Evolutionary conservation across 257 asterid species (phyloP), one percentile per base, ranked within the genome.

Genomic region (Gardenia jasminoides): DNA sequence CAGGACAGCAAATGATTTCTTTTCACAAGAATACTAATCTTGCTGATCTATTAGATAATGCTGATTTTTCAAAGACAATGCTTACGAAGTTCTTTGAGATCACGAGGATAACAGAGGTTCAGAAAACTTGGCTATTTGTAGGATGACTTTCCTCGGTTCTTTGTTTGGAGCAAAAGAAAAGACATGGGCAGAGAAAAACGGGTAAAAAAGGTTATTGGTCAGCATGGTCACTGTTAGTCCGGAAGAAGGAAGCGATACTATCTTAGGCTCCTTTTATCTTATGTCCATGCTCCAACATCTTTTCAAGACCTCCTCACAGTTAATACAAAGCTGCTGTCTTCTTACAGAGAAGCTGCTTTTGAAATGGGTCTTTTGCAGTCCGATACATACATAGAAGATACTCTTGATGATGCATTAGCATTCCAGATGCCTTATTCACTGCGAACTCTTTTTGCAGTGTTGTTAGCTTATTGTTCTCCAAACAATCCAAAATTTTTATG

Each of bases 301-400:
- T 43, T 22, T 41, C 30, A 69, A 0, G 74, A 69, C 1, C 5
- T 69, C 3, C 13, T 31, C 0, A 75, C 39, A 0, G 26, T 69
- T 8, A 1, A 41, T 22, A 33, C 20, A 13, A 2, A 0, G 0
- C 2, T 10, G 26, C 2, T 16, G 0, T 0, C 16, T 12, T 22
- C 74, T 26, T 70, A 19, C 24, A 22, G 54, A 70, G 20, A 70
- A 12, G 47, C 73, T 33, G 3, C n/a, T 39, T 1, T 68, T 0
- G 3, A 36, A 5, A 2, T 8, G 20, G 31, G 73, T 1, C 12
- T 41, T 1, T 1, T 69, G 3, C 2, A 19, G 1, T 28, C n/a
- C 4, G n/a, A n/a, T n/a, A n/a, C n/a, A n/a, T n/a, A n/a, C n/a
- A n/a, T n/a, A n/a, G n/a, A n/a, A n/a, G n/a, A n/a, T n/a, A n/a